Percentiles rank a stretch among this genome's conserved stretches.
These are phyloP conservation scores for Xanthoconium separans DNA, from an alignment of 1,284 basidiomycete species.

Conservation along the genomic window DNA sequence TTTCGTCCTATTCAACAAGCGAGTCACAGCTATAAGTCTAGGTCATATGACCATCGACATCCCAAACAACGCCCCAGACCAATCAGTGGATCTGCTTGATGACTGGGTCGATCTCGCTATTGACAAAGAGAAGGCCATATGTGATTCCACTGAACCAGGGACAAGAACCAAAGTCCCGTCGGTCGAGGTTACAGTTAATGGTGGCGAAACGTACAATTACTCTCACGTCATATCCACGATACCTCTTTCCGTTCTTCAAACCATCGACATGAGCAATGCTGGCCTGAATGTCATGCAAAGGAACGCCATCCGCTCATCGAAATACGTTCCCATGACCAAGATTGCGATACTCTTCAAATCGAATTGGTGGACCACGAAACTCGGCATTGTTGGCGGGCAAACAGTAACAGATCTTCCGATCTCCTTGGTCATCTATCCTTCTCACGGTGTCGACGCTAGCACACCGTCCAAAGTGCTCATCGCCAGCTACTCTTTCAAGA, in stretches of 20 bases:
- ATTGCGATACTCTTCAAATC: conserved; percentile 36
- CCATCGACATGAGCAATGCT: conserved; percentile 10
- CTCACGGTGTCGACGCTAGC: conserved; percentile 29
- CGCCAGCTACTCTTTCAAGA: conserved; percentile 5
- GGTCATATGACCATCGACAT: background rate
- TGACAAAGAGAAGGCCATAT: background rate
- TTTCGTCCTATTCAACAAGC: conserved; percentile 3
- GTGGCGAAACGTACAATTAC: conserved; percentile 1
- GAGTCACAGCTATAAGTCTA: conserved; percentile 11
- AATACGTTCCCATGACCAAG: conserved; percentile 18
- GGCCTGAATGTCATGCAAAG: conserved; percentile 14
- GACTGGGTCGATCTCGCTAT: background rate
- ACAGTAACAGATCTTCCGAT: conserved; percentile 18
- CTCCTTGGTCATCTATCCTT: conserved; percentile 36
- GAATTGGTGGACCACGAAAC: conserved; percentile 35
- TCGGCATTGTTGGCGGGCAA: conserved; percentile 29
- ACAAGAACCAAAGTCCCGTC: background rate
- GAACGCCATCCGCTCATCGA: conserved; percentile 10
- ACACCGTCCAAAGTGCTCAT: conserved; percentile 21
- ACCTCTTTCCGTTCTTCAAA: conserved; percentile 12
- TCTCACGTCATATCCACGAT: conserved; percentile 22
- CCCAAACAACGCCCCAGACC: background rate
- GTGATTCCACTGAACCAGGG: background rate
- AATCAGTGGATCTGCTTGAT: background rate
- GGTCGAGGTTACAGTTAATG: conserved; percentile 5